phyloP scores from a whole-genome alignment of 192 early-diverging fungal species.

The Oehlia diaphana region DNA sequence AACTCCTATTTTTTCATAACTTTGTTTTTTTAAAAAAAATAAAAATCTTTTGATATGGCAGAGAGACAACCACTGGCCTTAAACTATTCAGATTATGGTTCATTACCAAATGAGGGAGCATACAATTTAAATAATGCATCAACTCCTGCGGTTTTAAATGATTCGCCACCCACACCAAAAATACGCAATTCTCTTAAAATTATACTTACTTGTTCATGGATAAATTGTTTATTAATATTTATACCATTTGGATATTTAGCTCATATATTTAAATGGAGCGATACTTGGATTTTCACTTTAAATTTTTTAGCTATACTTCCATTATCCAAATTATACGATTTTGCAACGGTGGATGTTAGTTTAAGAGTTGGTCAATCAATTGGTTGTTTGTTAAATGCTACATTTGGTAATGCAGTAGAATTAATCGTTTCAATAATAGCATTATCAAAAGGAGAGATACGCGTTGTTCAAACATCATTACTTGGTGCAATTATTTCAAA shows the following conservation, averaged over 20 bases:
- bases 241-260: constrained; percentile 79
- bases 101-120: too few species aligned
- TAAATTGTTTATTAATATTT: constrained; percentile 75
- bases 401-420: constrained; percentile 88
- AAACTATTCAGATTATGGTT: too few species aligned
- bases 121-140: too few species aligned
- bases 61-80: too few species aligned
- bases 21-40: too few species aligned
- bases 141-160: too few species aligned
- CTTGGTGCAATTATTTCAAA: too few species aligned
- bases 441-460: constrained; percentile 70
- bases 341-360: not conserved
- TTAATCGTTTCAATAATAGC: constrained; percentile 83
- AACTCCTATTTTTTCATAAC: too few species aligned
- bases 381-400: constrained; percentile 77
- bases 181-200: not conserved
- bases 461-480: constrained; percentile 67
- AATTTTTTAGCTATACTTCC: constrained; percentile 94
- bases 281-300: constrained; percentile 69
- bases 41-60: too few species aligned
- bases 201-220: constrained; percentile 39
- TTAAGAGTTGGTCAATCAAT: constrained; percentile 47
- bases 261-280: constrained; percentile 57
- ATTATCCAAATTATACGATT: constrained; percentile 66
- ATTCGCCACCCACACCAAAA: too few species aligned